Evolutionary conservation across 2,329 filamentous ascomycete genomes (phyloP).

Genomic region (Amphichorda felina): DNA sequence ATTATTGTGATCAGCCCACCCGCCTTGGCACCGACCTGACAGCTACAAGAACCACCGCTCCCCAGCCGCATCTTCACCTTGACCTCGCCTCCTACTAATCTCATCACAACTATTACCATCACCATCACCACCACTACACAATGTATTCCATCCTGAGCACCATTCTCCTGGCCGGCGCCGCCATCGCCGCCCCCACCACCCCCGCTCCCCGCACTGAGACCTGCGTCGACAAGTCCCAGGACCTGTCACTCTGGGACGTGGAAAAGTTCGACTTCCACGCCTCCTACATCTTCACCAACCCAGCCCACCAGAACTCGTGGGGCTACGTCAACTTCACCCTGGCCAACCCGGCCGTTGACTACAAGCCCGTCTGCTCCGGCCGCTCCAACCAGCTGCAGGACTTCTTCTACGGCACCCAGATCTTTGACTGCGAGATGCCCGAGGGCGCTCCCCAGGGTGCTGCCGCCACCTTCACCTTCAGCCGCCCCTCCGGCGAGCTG

Average conservation of each 20-base stretch:
- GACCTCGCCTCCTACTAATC: too few species aligned
- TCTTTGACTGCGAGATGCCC: conserved; percentile 29
- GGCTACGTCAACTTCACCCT: conserved; percentile 37
- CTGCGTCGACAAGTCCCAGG: conserved; percentile 1
- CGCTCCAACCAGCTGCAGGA: conserved; percentile 27
- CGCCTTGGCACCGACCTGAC: too few species aligned
- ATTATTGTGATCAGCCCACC: too few species aligned
- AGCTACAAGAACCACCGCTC: too few species aligned
- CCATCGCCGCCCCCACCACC: conserved; percentile 10
- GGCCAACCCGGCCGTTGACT: conserved; percentile 29
- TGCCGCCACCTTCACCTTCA: conserved; percentile 29
- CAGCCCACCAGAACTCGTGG: conserved; percentile 36
- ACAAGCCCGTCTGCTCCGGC: conserved; percentile 24
- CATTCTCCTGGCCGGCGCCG: conserved; percentile 12
- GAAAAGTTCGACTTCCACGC: conserved; percentile 34
- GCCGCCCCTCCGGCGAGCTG: conserved; percentile 20
- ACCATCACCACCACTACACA: not conserved
- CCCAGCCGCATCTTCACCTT: too few species aligned
- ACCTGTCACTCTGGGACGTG: conserved; percentile 23
- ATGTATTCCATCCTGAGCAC: conserved; percentile 10
- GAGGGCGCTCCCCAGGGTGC: conserved; percentile 8
- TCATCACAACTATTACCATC: too few species aligned
- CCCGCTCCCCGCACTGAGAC: not conserved
- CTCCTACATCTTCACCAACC: conserved; percentile 35
- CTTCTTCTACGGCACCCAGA: conserved; percentile 36